These are phyloP conservation scores for Arthrinium puccinioides DNA, from an alignment of 2,329 filamentous ascomycete species.

Conservation along the genomic window DNA sequence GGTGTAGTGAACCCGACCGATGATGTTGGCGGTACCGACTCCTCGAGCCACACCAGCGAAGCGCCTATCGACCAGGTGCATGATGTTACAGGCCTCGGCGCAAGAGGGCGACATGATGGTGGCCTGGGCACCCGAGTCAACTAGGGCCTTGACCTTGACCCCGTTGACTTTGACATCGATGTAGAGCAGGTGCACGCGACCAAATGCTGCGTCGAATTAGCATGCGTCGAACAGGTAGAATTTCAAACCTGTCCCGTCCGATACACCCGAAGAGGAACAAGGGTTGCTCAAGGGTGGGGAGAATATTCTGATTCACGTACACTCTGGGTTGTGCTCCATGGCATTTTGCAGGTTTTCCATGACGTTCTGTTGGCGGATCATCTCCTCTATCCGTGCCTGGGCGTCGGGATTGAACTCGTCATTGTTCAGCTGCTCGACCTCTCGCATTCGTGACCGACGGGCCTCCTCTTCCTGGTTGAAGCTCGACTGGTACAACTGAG, in stretches of 20 bases:
- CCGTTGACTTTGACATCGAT: slow-evolving; percentile 93
- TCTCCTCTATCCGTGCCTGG: slow-evolving; percentile 89
- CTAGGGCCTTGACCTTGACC: slow-evolving; percentile 86
- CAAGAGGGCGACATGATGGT: slow-evolving; percentile 98
- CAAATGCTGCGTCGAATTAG: slow-evolving; percentile 60
- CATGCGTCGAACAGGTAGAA: too few species aligned
- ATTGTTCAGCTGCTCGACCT: slow-evolving; percentile 80
- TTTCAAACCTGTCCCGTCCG: too few species aligned
- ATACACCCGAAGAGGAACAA: too few species aligned
- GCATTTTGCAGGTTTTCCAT: slow-evolving; percentile 95
- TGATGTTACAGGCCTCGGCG: slow-evolving; percentile 88
- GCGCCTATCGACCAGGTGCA: slow-evolving; percentile 87
- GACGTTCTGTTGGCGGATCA: slow-evolving; percentile 90
- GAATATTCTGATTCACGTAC: too few species aligned
- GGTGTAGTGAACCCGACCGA: slow-evolving; percentile 90
- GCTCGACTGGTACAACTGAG: slow-evolving; percentile 61
- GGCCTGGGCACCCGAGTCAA: slow-evolving; percentile 94
- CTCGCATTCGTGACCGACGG: slow-evolving; percentile 69
- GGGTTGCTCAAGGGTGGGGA: too few species aligned
- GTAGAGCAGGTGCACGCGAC: slow-evolving; percentile 91
- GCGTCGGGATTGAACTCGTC: slow-evolving; percentile 93
- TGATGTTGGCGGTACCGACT: slow-evolving; percentile 88
- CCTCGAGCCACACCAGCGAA: slow-evolving; percentile 89
- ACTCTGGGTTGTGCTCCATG: slow-evolving; percentile 95
- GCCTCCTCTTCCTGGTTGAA: slow-evolving; percentile 64